phyloP scores from a whole-genome alignment of 1,284 basidiomycete species.

The Caloboletus firmus region DNA sequence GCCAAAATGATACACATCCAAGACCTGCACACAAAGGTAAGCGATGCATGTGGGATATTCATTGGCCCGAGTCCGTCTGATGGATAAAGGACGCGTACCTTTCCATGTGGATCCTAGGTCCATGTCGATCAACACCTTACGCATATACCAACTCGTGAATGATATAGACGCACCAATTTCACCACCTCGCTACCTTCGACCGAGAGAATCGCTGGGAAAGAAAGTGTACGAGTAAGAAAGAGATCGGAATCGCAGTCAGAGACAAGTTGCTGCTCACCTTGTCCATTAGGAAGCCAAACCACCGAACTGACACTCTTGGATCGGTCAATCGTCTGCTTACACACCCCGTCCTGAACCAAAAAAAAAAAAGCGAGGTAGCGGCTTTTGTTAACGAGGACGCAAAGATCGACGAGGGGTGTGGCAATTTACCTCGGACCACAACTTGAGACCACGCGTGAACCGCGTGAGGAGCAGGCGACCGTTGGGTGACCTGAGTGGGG shows the following conservation, averaged over 20 bases:
- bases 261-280: slow-evolving; percentile 42
- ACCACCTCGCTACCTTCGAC: slow-evolving; percentile 54
- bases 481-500: slow-evolving; percentile 53
- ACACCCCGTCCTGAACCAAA: slow-evolving; percentile 60
- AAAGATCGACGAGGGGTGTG: background rate
- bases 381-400: background rate
- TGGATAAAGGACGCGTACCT: slow-evolving; percentile 30
- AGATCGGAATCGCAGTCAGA: slow-evolving; percentile 1
- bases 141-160: background rate
- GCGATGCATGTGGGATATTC: background rate
- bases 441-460: slow-evolving; percentile 63
- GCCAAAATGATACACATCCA: slow-evolving; percentile 61
- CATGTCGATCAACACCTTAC: slow-evolving; percentile 1
- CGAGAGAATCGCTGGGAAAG: slow-evolving; percentile 34
- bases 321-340: slow-evolving; percentile 68
- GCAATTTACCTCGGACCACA: slow-evolving; percentile 67
- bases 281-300: slow-evolving; percentile 67
- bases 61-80: too few relatives aligned
- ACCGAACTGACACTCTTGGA: slow-evolving; percentile 60
- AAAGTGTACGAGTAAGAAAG: slow-evolving; percentile 35
- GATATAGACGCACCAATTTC: slow-evolving; percentile 42
- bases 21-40: slow-evolving; percentile 28
- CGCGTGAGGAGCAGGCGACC: slow-evolving; percentile 66
- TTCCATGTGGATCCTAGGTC: slow-evolving; percentile 52
- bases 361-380: background rate